phyloP scores from a whole-genome alignment of 495 filamentous ascomycete species.

The Aspergillus homomorphus region DNA sequence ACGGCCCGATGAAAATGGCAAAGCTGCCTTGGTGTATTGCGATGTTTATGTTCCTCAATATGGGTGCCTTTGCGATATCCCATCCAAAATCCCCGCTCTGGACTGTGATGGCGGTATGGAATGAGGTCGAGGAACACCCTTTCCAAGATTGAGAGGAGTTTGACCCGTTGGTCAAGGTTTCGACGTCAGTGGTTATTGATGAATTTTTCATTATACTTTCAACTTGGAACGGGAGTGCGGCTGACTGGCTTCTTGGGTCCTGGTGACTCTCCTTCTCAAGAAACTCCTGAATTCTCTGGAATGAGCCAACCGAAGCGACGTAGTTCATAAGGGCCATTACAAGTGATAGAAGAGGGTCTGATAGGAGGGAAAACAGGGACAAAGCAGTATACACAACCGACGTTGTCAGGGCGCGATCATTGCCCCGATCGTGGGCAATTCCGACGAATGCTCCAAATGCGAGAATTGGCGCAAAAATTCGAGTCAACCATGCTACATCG shows the following conservation, averaged over 20 bases:
- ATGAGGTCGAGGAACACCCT: slow-evolving; percentile 15
- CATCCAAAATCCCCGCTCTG: slow-evolving; percentile 51
- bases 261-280: slow-evolving; percentile 43
- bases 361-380: slow-evolving; percentile 58
- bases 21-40: slow-evolving; percentile 39
- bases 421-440: slow-evolving; percentile 45
- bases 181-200: slow-evolving; percentile 19
- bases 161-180: slow-evolving; percentile 22
- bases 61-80: slow-evolving; percentile 43
- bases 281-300: slow-evolving; percentile 58
- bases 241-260: slow-evolving; percentile 28
- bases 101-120: slow-evolving; percentile 32
- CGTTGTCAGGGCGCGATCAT: slow-evolving; percentile 46
- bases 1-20: slow-evolving; percentile 56
- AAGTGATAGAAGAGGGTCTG: slow-evolving; percentile 52
- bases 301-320: slow-evolving; percentile 53
- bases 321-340: slow-evolving; percentile 55
- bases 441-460: slow-evolving; percentile 51
- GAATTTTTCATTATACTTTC: slow-evolving; percentile 25
- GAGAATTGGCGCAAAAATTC: slow-evolving; percentile 49
- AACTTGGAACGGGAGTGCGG: slow-evolving; percentile 19
- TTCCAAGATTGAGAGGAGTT: slow-evolving; percentile 28
- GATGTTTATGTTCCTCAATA: slow-evolving; percentile 41
- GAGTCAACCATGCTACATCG: slow-evolving; percentile 44
- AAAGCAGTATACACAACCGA: slow-evolving; percentile 56